phyloP scores from a whole-genome alignment of 805 yeast genomes.

The Kuraishia cidri region DNA sequence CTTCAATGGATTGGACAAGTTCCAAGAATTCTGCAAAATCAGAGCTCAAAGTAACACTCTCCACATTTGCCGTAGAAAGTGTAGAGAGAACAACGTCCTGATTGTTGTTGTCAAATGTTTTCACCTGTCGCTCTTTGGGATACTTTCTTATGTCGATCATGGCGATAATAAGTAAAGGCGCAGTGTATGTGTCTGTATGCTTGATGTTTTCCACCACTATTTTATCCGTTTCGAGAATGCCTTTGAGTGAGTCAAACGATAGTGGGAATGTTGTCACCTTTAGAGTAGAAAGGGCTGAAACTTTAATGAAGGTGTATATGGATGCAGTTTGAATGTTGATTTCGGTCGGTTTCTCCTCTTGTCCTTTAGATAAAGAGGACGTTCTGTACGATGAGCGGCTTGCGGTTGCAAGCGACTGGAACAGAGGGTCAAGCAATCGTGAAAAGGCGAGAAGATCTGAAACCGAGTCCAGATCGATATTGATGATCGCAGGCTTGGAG shows the following conservation, averaged over 20 bases:
- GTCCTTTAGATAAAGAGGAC: no score
- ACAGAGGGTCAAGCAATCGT: no score
- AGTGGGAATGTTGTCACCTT: slow-evolving; percentile 30
- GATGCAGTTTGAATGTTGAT: slow-evolving; percentile 31
- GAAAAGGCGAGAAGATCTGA: slow-evolving; percentile 5
- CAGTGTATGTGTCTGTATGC: no score
- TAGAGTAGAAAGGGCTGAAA: slow-evolving; percentile 13
- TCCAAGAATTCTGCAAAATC: slow-evolving; percentile 18
- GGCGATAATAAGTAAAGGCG: no score
- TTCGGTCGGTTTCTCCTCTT: slow-evolving; percentile 6
- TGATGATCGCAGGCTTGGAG: slow-evolving; percentile 28
- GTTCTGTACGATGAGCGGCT: neutral
- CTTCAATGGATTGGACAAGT: slow-evolving; percentile 8
- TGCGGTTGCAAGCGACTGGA: no score
- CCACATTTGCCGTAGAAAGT: slow-evolving; percentile 5
- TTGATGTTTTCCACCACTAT: slow-evolving; percentile 14
- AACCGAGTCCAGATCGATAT: slow-evolving; percentile 8
- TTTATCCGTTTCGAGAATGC: slow-evolving; percentile 23
- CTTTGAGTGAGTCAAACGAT: slow-evolving; percentile 26
- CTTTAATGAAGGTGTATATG: slow-evolving; percentile 15
- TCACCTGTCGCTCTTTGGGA: slow-evolving; percentile 11
- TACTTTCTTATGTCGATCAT: slow-evolving; percentile 11
- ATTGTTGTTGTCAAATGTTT: slow-evolving; percentile 14
- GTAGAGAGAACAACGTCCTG: slow-evolving; percentile 1
- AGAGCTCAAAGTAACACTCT: slow-evolving; percentile 17